Base-by-base conservation (phyloP, 176 grass and related monocot genomes). In the Chloris gayana region DNA sequence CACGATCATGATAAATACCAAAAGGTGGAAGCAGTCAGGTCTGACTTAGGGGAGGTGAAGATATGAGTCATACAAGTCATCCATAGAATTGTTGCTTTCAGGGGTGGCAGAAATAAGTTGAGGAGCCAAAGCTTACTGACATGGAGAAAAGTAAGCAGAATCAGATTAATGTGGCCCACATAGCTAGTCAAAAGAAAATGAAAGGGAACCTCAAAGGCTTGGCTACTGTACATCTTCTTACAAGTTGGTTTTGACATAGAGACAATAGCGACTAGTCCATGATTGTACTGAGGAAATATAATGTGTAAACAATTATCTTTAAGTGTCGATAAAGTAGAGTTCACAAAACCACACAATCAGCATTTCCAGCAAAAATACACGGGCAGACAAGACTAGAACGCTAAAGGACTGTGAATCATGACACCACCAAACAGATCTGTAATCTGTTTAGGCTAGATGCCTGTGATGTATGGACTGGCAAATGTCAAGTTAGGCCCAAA, bases 11-110 rank as follows among this genome's bases (percentile, higher is more conserved):
- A 8, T 65, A 65, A 65, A 78, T 64, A 32, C 21, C 50, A 74
- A 74, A 74, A 57, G 49, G 31, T 24, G 18, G 72, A 17, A 78
- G 41, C 60, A 33, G 39, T 47, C 37, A 64, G 25, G 74, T 14
- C 12, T 44, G 65, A 68, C 19, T 10, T n/a, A 4, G 7, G 19
- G 65, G 9, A 68, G 34, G 18, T 41, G 8, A 67, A 67, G 18
- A 39, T 38, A 12, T 4, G 56, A 38, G 7, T 22, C 9, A 33
- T 11, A 17, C 72, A 75, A 30, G n/a, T 66, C 44, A 6, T 30
- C 30, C 21, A 67, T 14, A 67, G 9, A n/a, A n/a, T n/a, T n/a
- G 45, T 79, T 53, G 44, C 64, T 53, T 79, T 79, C 19, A 67
- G 27, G 45, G 14, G 6, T 24, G 61, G 27, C 26, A 25, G 62